Evolutionary conservation across 1,139 yeast species (phyloP).

Genomic region (Kazachstania sp.): DNA sequence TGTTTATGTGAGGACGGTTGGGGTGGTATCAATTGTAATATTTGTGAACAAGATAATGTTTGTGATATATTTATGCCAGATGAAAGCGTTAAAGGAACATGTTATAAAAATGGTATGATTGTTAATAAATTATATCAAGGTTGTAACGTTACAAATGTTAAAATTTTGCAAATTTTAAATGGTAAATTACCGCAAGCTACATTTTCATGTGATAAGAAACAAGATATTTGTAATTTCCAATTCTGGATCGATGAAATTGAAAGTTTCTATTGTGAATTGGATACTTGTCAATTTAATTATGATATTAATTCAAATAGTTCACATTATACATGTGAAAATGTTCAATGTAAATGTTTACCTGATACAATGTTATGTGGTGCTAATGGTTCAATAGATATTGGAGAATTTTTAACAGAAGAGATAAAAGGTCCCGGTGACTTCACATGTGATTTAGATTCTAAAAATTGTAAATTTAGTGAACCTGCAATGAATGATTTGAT

Average conservation of each 20-base stretch:
- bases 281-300: constrained; percentile 59
- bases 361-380: constrained; percentile 92
- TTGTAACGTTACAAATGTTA: constrained; percentile 89
- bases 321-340: constrained; percentile 66
- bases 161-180: constrained; percentile 67
- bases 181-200: constrained; percentile 89
- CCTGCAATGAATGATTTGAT: constrained; percentile 95
- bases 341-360: constrained; percentile 80
- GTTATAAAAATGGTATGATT: constrained; percentile 80
- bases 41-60: constrained; percentile 61
- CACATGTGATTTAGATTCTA: constrained; percentile 56
- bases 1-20: constrained; percentile 83
- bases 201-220: constrained; percentile 70
- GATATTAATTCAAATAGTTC: constrained; percentile 60
- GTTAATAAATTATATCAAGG: constrained; percentile 78
- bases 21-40: constrained; percentile 88
- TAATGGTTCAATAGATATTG: constrained; percentile 85
- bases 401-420: constrained; percentile 84
- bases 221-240: constrained; percentile 72
- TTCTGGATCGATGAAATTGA: constrained; percentile 91
- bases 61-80: constrained; percentile 88
- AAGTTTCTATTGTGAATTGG: constrained; percentile 80
- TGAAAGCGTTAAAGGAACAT: constrained; percentile 67
- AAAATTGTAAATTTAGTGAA: constrained; percentile 72
- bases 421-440: constrained; percentile 92